Evolutionary conservation across 345 rosid genomes (phyloP), one percentile per base, ranked within the genome.

Genomic region (Triadica sebifera): DNA sequence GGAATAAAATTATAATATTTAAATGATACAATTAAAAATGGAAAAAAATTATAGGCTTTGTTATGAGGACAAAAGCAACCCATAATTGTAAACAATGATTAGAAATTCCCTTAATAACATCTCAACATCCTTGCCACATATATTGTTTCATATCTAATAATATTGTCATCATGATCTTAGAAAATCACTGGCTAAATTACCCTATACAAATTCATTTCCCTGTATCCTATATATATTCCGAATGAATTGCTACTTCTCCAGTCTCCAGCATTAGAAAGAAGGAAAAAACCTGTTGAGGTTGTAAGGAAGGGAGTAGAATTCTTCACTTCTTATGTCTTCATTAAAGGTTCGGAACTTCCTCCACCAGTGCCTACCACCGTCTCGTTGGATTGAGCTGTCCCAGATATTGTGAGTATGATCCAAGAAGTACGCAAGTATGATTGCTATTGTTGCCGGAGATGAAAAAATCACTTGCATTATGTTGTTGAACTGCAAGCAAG

Each of bases 341-440:
- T 77, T 69, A 74, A 78, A 92, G 12, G 38, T 62, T 65, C 88
- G 79, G 80, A 94, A 94, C 78, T 89, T 92, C 43, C 45, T 89
- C 93, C 95, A 91, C 96, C 98, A 94, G 60, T 92, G 98, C 71
- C 98, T 84, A 61, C 98, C 98, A 71, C 90, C 87, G 79, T 94
- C 98, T 71, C 84, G 82, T 70, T 90, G 68, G 17, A 85, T 85
- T 0, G 90, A 73, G 65, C 65, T 75, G 56, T 91, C 83, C 29
- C 91, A 84, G 4, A 75, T 67, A 75, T 89, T 80, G 60, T 87
- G 97, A 67, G 94, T 89, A 81, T 75, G 39, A 68, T 93, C 98
- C 85, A 95, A 70, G 39, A 86, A 80, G 75, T 56, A 85, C 0
- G 94, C 97, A 3, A 87, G 79, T 19, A 84, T 58, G 12, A 91